Evolutionary conservation across 2,329 filamentous ascomycete genomes (phyloP), one percentile per base, ranked within the genome.

Genomic region (Chaetomium sp.): DNA sequence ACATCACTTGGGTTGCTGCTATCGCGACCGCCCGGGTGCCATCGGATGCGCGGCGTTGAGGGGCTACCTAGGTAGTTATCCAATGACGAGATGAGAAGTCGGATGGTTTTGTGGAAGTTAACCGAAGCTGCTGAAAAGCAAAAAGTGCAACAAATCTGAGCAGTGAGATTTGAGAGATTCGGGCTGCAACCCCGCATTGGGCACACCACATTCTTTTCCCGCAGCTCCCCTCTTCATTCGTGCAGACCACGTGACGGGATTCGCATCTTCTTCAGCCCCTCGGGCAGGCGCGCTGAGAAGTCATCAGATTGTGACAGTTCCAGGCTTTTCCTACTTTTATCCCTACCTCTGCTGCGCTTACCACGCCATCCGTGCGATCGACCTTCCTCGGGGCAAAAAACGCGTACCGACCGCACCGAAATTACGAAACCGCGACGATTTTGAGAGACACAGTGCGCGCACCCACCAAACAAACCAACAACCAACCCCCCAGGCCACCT

Each of bases 1-100:
- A 78, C 55, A 16, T 75, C 47, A 71, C 69, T 12, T 79, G 77
- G 75, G 70, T 71, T 8, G 66, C 70, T 9, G 68, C 78, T 56
- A 60, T 74, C 64, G 72, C 71, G 4, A 72, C 62, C 38, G 72
- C 67, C 2, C 67, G 65, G 25, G 67, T 70, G 56, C 66, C 70
- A 21, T 35, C 12, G 38, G 29, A 25, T 35, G 29, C 8, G 42
- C 19, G 42, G 42, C 5, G 19, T 47, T 47, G 42, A n/a, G n/a
- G 42, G n/a, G 19, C 19, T 21, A 9, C 16, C 19, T 9, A 45
- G 4, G 13, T 10, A 7, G 9, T 38, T 2, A 21, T 47, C 13
- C 4, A 35, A 47, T 47, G 8, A 45, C 16, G 42, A 45, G 16
- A 38, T 13, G 33, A 38, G 33, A 38, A 38, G 12, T 38, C 12